Evolutionary conservation across 306 rosid species (phyloP), one percentile per base, ranked within the genome.

Genomic region (Vicia villosa): DNA sequence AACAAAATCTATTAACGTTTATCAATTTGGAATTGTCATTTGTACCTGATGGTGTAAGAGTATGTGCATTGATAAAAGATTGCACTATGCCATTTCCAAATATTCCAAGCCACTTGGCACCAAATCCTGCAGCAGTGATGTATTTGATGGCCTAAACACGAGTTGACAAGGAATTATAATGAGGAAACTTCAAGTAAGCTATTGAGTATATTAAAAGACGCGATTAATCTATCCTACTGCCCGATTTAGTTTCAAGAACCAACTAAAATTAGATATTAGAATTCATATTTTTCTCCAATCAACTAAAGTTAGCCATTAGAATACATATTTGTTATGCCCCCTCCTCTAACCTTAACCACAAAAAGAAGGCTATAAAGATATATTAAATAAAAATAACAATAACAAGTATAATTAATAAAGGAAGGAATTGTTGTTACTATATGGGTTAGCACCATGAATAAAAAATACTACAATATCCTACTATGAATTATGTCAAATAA

Each of bases 121-220:
- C 99, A 87, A 94, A 94, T 72, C 97, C 97, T 66, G 92, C 99
- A 68, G 85, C 88, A 26, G 97, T 91, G 75, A 94, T 86, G 88
- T 84, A 86, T 73, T 91, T 88, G 86, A 85, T 91, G 70, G 95
- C 91, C 97, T 94, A 74, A 74, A 83, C 76, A 82, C 64, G 69
- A 76, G 73, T 73, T 77, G 28, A 73, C 36, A 73, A 70, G 69
- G 26, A 68, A 76, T 74, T 63, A 73, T 55, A 55, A 76, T 66
- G 50, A 26, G 47, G 74, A 74, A 12, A 62, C 32, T 9, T 7
- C 68, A 75, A 55, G 24, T 49, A 69, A 73, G 9, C 17, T 43
- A 41, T 15, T 34, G 17, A 60, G 38, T 11, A 34, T 20, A 42
- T 57, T 66, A 14, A 69, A 69, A 73, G 64, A 55, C 52, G 64